Evolutionary conservation across 1,284 basidiomycete species (phyloP).

Genomic region (Ganoderma meredithae): DNA sequence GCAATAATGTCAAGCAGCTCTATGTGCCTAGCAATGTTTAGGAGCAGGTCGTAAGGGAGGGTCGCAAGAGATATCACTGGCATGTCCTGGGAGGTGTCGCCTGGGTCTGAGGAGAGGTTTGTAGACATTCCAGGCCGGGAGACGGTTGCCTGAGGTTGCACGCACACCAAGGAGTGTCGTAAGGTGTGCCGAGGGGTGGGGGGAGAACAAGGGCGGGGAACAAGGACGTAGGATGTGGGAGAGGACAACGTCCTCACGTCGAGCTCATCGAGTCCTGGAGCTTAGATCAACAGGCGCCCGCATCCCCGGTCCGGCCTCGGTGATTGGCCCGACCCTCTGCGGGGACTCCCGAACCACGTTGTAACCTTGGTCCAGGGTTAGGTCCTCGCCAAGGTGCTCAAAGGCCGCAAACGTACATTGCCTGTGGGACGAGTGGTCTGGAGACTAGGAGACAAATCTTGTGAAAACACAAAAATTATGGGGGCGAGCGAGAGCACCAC

Average conservation of each 20-base stretch:
- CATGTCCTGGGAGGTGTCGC: conserved; percentile 33
- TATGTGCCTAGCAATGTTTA: conserved; percentile 68
- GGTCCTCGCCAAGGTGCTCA: not conserved
- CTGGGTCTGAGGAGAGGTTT: conserved; percentile 18
- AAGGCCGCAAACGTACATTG: not conserved
- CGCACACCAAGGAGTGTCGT: not conserved
- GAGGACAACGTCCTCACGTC: conserved; percentile 29
- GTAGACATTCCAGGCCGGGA: conserved; percentile 29
- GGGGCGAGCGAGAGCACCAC: not conserved
- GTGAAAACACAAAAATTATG: not conserved
- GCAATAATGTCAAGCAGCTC: conserved; percentile 63
- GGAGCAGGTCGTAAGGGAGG: conserved; percentile 73
- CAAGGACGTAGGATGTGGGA: conserved; percentile 31
- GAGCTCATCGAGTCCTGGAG: conserved; percentile 13
- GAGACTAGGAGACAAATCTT: not conserved
- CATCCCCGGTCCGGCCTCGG: conserved; percentile 21
- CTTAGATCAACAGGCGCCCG: conserved; percentile 21
- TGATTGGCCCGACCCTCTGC: not conserved
- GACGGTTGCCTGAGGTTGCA: not conserved
- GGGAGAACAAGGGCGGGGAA: conserved; percentile 17
- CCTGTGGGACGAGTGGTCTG: no score
- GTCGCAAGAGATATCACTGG: conserved; percentile 46
- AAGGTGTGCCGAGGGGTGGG: not conserved
- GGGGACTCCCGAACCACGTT: conserved; percentile 1
- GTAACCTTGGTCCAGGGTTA: not conserved